Percentiles rank a stretch among this genome's conserved stretches.
phyloP scores from a whole-genome alignment of 352 stramenopile species.

The Phytophthora nicotianae region DNA sequence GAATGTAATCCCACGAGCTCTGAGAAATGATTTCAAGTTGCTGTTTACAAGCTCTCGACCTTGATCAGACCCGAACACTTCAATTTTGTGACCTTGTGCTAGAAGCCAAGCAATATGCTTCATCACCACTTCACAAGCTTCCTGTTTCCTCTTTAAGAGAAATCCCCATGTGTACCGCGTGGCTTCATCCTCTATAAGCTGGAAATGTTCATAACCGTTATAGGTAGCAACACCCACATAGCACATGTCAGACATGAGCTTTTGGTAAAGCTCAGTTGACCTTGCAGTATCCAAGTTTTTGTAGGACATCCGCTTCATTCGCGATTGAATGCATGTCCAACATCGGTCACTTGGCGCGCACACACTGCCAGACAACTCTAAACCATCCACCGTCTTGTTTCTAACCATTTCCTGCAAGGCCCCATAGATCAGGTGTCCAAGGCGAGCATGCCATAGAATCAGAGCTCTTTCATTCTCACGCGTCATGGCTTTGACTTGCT shows the following conservation, averaged over 20 bases:
- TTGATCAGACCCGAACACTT: slow-evolving; percentile 14
- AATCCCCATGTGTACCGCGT: slow-evolving; percentile 14
- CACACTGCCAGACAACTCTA: neutral
- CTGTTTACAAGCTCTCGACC: slow-evolving; percentile 8
- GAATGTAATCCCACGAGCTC: neutral
- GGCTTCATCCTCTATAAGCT: slow-evolving; percentile 14
- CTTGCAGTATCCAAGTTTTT: slow-evolving; percentile 6
- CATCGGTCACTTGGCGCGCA: neutral
- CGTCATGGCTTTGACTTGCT: neutral
- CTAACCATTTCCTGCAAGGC: slow-evolving; percentile 12
- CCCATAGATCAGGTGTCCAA: slow-evolving; percentile 14
- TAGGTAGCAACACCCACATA: slow-evolving; percentile 3
- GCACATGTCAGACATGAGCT: slow-evolving; percentile 22
- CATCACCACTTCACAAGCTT: slow-evolving; percentile 7
- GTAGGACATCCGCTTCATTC: slow-evolving; percentile 18
- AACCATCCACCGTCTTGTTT: neutral
- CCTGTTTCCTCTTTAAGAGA: slow-evolving; percentile 12
- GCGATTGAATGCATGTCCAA: neutral
- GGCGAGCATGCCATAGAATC: slow-evolving; percentile 11
- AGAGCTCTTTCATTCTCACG: slow-evolving; percentile 2
- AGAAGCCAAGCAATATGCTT: slow-evolving; percentile 9
- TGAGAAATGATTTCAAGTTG: neutral
- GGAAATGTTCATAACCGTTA: slow-evolving; percentile 18
- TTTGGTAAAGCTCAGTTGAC: slow-evolving; percentile 8
- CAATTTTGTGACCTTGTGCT: slow-evolving; percentile 7